Base-by-base conservation (phyloP, 352 stramenopile species). In the Globisporangium uncinulatum region DNA sequence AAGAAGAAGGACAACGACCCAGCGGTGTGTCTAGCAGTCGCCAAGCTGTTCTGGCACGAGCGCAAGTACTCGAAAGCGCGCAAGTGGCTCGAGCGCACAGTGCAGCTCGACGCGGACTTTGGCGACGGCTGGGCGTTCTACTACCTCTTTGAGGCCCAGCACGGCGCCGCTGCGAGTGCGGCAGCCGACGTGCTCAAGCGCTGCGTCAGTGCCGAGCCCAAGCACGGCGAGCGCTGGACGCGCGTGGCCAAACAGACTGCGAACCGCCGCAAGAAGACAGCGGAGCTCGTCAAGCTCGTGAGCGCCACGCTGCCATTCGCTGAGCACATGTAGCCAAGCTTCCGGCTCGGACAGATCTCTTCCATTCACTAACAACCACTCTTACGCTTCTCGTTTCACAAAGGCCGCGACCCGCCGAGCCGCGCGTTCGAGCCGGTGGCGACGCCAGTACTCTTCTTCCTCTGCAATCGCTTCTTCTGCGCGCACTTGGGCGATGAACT, bases 1-100 rank as follows among this genome's bases (percentile, higher is more conserved):
- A 98, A 98, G 78, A 92, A 95, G 56, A 98, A 97, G 70, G 95
- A 98, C 58, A 98, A 99, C 53, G 96, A 99, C 74, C 81, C 95
- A 4, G 71, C 87, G 13, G 96, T 99, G n/a, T 98, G 98, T 65
- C 71, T 96, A 9, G 92, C 96, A 7, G 97, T 99, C 9, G 97
- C 96, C 0, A 91, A 95, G 48, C 73, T 99, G 3, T 99, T 99
- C 72, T 98, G 94, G 69, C 78, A 94, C 34, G 90, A 99, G 61
- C 79, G 95, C 43, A 99, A 97, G 63, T 86, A 90, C 50, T 89
- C 96, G 7, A 98, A 98, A 62, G 96, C 93, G 51, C 86, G 96
- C 49, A 99, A 99, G 69, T 99, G 96, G 96, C 95, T 99, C 59
- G 92, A 99, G 61, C 83, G 96, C 39, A 98, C 97, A 0, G 86